These are phyloP conservation scores for Penicillium diatomitis DNA, from an alignment of 495 filamentous ascomycete genomes.

Conservation along the genomic window DNA sequence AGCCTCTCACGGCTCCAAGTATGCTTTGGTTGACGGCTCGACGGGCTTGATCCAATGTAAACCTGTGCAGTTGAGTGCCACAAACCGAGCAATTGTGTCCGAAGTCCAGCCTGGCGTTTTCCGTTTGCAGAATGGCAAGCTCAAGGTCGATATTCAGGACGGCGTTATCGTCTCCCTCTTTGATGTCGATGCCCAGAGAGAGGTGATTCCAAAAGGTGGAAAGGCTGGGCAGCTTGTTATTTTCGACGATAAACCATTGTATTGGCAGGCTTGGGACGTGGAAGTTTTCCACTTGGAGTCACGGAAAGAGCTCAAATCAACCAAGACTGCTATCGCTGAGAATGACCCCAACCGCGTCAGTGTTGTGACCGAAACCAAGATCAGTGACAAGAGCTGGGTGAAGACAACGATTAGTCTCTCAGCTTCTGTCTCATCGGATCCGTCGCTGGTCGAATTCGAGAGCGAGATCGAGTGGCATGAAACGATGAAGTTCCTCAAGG, in stretches of 20 bases:
- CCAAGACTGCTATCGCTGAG: slow-evolving; percentile 62
- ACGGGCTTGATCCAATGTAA: slow-evolving; percentile 42
- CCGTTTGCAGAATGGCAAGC: slow-evolving; percentile 64
- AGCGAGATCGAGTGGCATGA: slow-evolving; percentile 89
- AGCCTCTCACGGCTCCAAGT: slow-evolving; percentile 27
- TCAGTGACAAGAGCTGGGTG: slow-evolving; percentile 80
- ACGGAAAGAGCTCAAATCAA: slow-evolving; percentile 59
- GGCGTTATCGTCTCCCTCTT: slow-evolving; percentile 77
- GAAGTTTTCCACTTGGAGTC: slow-evolving; percentile 93
- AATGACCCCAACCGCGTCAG: slow-evolving; percentile 65
- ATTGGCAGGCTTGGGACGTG: slow-evolving; percentile 99
- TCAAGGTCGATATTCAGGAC: slow-evolving; percentile 58
- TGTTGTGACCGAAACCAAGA: slow-evolving; percentile 70
- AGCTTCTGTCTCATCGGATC: slow-evolving; percentile 52
- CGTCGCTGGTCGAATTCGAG: slow-evolving; percentile 66
- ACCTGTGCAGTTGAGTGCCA: slow-evolving; percentile 34
- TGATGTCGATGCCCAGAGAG: slow-evolving; percentile 59
- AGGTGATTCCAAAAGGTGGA: slow-evolving; percentile 66
- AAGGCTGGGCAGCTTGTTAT: slow-evolving; percentile 90
- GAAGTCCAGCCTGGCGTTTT: slow-evolving; percentile 64
- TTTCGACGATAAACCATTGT: slow-evolving; percentile 95
- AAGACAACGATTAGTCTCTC: slow-evolving; percentile 77
- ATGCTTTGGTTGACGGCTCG: slow-evolving; percentile 37
- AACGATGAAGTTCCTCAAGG: slow-evolving; percentile 95
- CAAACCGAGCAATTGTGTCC: slow-evolving; percentile 47